phyloP scores from a whole-genome alignment of 2,329 filamentous ascomycete species.

The Pezicula rhizophila region DNA sequence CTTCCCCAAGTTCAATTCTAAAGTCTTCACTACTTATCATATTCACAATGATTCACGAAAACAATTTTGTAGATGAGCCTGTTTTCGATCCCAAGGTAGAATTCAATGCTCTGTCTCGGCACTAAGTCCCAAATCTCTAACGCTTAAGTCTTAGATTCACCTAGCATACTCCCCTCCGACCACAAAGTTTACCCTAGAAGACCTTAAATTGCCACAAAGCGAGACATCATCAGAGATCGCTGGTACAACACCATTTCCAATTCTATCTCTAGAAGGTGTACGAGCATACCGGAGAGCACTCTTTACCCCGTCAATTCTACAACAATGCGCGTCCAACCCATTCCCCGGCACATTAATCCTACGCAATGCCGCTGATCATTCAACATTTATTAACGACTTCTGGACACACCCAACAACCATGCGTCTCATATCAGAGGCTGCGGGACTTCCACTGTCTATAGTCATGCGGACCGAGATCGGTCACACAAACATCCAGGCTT shows the following conservation, averaged over 20 bases:
- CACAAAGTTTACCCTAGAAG: constrained; percentile 2
- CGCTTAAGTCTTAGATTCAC: constrained; percentile 1
- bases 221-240: constrained; percentile 2
- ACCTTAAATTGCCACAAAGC: constrained; percentile 2
- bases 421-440: constrained; percentile 18
- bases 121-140: not conserved
- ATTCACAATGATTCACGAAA: too few species aligned
- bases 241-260: constrained; percentile 3
- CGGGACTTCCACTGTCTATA: constrained; percentile 16
- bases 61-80: not conserved
- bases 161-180: constrained; percentile 1
- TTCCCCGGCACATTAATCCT: constrained; percentile 17
- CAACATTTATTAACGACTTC: constrained; percentile 19
- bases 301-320: constrained; percentile 1
- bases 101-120: too few species aligned
- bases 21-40: too few species aligned
- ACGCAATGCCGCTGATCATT: constrained; percentile 16
- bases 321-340: constrained; percentile 1
- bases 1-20: too few species aligned
- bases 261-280: constrained; percentile 5
- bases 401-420: constrained; percentile 22
- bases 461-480: constrained; percentile 23
- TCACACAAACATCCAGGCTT: constrained; percentile 21
- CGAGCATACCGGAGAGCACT: constrained; percentile 3
- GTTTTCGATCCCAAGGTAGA: not conserved